These are phyloP conservation scores for Geoglossum glabrum DNA, from an alignment of 495 filamentous ascomycete genomes.

Conservation along the genomic window DNA sequence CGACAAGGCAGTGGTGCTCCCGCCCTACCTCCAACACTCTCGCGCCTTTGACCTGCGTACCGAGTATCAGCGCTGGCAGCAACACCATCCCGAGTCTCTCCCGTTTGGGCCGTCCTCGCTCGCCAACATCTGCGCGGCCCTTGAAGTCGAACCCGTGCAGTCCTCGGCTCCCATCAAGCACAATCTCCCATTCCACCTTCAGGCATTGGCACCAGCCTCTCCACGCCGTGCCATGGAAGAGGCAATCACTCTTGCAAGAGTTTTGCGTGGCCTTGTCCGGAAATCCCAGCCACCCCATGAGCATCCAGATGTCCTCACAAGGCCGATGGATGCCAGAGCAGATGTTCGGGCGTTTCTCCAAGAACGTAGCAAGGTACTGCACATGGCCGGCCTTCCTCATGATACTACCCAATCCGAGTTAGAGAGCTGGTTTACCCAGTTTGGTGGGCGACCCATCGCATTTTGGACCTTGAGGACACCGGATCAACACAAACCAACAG, in stretches of 20 bases:
- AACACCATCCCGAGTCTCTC: constrained; percentile 89
- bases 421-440: constrained; percentile 98
- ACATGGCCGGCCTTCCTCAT: constrained; percentile 90
- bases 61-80: constrained; percentile 96
- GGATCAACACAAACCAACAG: constrained; percentile 96
- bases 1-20: constrained; percentile 90
- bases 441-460: constrained; percentile 92
- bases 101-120: constrained; percentile 90
- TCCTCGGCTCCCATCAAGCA: constrained; percentile 96
- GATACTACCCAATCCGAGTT: constrained; percentile 96
- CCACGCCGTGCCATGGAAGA: constrained; percentile 95
- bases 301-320: constrained; percentile 78
- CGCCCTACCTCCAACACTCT: constrained; percentile 93
- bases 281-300: constrained; percentile 90
- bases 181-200: constrained; percentile 91
- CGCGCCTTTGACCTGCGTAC: constrained; percentile 89
- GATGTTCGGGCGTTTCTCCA: constrained; percentile 92
- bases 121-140: constrained; percentile 89
- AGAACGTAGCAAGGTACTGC: constrained; percentile 90
- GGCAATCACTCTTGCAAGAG: constrained; percentile 78
- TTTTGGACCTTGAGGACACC: constrained; percentile 97
- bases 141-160: constrained; percentile 93
- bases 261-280: constrained; percentile 73
- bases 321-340: constrained; percentile 89
- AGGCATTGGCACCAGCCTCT: constrained; percentile 90